Conservation (phyloP, 2,329 filamentous ascomycete genomes). For the Colletotrichum tabaci region DNA sequence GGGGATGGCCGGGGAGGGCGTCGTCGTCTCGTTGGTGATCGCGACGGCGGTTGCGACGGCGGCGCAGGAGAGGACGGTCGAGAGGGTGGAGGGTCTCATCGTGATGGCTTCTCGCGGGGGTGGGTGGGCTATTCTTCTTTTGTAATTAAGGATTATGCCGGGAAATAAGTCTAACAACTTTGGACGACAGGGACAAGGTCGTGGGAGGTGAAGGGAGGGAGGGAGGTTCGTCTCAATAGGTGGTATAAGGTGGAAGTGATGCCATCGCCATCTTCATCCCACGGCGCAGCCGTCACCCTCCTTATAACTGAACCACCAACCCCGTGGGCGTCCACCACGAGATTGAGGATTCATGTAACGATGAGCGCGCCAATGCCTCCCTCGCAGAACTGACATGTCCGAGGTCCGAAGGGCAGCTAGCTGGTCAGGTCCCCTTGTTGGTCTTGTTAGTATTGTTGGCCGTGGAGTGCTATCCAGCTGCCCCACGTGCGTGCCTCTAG, state of each 20-base stretch:
- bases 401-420: slow-evolving; percentile 37
- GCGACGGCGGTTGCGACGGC: slow-evolving; percentile 37
- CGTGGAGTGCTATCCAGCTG: not conserved
- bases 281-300: not conserved
- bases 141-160: not conserved
- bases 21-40: slow-evolving; percentile 30
- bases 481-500: not conserved
- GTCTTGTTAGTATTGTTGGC: not conserved
- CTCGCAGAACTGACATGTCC: slow-evolving; percentile 37
- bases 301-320: slow-evolving; percentile 19
- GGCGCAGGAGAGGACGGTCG: slow-evolving; percentile 31
- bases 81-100: slow-evolving; percentile 30
- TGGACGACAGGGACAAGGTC: not conserved
- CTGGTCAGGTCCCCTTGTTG: not conserved
- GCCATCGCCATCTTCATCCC: not conserved
- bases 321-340: slow-evolving; percentile 7
- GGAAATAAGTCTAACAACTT: slow-evolving; percentile 34
- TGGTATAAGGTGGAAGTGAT: not conserved
- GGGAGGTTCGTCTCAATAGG: slow-evolving; percentile 1
- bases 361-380: slow-evolving; percentile 41
- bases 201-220: not conserved
- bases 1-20: slow-evolving; percentile 14
- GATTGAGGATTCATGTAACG: slow-evolving; percentile 9
- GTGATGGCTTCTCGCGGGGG: not conserved
- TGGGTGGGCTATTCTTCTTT: too few species aligned